Conservation (phyloP, 1,284 basidiomycete genomes). For the Volvariella surrecta region DNA sequence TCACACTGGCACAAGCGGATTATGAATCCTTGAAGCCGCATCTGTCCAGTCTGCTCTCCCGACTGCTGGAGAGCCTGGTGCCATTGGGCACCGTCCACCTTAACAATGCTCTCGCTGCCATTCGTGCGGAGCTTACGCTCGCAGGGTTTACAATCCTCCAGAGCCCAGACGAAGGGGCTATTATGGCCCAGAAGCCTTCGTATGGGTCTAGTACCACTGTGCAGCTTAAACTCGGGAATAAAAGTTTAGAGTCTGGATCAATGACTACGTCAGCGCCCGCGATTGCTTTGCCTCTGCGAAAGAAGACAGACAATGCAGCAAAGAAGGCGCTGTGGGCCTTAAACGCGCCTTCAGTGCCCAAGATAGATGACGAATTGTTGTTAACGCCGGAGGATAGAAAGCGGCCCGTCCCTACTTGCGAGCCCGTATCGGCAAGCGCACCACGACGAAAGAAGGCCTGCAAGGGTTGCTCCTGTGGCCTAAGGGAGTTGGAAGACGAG, state of each 20-base stretch:
- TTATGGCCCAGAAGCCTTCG: constrained; percentile 63
- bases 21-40: constrained; percentile 47
- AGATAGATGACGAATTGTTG: constrained; percentile 72
- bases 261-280: constrained; percentile 5
- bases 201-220: constrained; percentile 27
- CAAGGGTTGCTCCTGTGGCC: constrained; percentile 90
- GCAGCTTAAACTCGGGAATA: constrained; percentile 21
- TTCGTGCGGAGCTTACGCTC: constrained; percentile 51
- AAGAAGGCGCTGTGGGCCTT: constrained; percentile 80
- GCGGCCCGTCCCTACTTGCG: constrained; percentile 60
- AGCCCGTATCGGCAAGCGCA: constrained; percentile 41
- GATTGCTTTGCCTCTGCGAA: constrained; percentile 31
- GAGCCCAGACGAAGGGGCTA: constrained; percentile 26
- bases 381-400: constrained; percentile 67
- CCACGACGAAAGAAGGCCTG: constrained; percentile 83
- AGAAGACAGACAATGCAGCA: constrained; percentile 35
- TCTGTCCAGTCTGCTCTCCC: constrained; percentile 46
- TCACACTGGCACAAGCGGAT: constrained; percentile 52
- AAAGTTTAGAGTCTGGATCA: constrained; percentile 10
- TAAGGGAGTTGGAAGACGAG: constrained; percentile 87
- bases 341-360: constrained; percentile 45
- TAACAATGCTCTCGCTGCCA: constrained; percentile 28
- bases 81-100: constrained; percentile 62
- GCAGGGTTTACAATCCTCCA: constrained; percentile 56
- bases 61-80: constrained; percentile 47